These are phyloP conservation scores for Oryza brachyantha DNA, from an alignment of 176 grass and related monocot genomes.

Conservation along the genomic window DNA sequence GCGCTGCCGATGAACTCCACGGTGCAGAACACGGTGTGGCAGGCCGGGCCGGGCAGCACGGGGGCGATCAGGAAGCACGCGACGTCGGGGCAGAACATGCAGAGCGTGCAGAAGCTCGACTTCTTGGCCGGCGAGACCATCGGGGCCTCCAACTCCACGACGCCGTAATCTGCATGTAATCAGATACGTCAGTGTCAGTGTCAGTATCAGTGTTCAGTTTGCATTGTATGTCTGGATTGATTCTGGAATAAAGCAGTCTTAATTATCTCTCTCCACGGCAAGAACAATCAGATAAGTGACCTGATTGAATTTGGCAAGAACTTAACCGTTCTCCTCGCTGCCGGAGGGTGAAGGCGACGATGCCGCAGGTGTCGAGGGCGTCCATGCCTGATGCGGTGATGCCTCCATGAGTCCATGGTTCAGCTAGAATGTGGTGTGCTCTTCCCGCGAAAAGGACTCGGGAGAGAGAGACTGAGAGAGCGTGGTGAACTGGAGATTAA, in stretches of 20 bases:
- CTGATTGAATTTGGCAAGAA: too few species aligned
- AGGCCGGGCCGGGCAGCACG: conserved; percentile 27
- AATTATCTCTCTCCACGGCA: not conserved
- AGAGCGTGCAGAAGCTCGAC: conserved; percentile 12
- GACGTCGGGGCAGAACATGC: not conserved
- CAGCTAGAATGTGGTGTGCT: too few species aligned
- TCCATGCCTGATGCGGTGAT: too few species aligned
- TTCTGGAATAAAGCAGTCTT: not conserved
- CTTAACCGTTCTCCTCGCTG: too few species aligned
- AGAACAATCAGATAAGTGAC: too few species aligned
- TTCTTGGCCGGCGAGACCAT: conserved; percentile 47
- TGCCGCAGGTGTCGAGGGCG: too few species aligned
- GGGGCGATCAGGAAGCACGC: conserved; percentile 8
- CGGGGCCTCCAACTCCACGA: conserved; percentile 39
- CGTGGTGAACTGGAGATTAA: too few species aligned
- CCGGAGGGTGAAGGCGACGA: too few species aligned
- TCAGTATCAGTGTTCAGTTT: not conserved
- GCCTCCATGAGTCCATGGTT: too few species aligned
- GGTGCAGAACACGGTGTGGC: conserved; percentile 68
- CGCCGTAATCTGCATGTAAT: conserved; percentile 17
- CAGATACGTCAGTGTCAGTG: not conserved
- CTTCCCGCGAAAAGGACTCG: too few species aligned
- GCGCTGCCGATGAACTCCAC: conserved; percentile 43
- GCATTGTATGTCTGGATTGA: not conserved
- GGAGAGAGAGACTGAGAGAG: too few species aligned